Evolutionary conservation across 2,329 filamentous ascomycete genomes (phyloP), one percentile per base, ranked within the genome.

Genomic region (Penicillium vulpinum): DNA sequence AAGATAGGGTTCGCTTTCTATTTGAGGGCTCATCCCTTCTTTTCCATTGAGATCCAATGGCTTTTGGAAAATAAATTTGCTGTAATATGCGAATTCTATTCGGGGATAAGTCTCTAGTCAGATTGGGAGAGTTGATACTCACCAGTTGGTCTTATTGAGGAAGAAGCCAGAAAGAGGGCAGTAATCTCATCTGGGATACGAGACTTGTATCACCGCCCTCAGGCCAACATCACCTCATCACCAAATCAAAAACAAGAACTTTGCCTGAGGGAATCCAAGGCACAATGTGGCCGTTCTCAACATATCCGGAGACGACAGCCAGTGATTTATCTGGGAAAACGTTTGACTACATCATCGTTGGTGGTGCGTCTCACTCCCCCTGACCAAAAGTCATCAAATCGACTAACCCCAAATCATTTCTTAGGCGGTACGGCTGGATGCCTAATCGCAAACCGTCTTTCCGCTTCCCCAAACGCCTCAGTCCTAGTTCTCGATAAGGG

Each of bases 261-360:
- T 21, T 15, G 7, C 26, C 10, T 2, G 24, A 18, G 24, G 28
- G 18, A 31, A 45, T 31, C 7, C 1, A 21, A 29, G 41, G 5
- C 10, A 35, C 6, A 24, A 51, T 51, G 48, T 51, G 48, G 48
- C 48, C 48, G 5, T 51, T 51, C 15, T 24, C 26, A 33, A 41
- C 48, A 2, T 51, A 51, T 24, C 48, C 48, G 2, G 48, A 51
- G 18, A 51, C 29, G 15, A 43, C 38, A 31, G 26, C 21, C 16
- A 13, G 9, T 9, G 48, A 51, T 5, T 15, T 51, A 43, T 13
- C 48, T 2, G 38, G 48, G 24, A 40, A 51, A 28, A 43, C 38
- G 7, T 51, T 43, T 38, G 48, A 51, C 38, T 51, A 51, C 18
- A 51, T 51, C 18, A 22, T 51, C n/a, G 48, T 51, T 11, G 48